Evolutionary conservation across 164 flowering plant species (phyloP), one percentile per base, ranked within the genome.

Genomic region (Vitis amurensis): DNA sequence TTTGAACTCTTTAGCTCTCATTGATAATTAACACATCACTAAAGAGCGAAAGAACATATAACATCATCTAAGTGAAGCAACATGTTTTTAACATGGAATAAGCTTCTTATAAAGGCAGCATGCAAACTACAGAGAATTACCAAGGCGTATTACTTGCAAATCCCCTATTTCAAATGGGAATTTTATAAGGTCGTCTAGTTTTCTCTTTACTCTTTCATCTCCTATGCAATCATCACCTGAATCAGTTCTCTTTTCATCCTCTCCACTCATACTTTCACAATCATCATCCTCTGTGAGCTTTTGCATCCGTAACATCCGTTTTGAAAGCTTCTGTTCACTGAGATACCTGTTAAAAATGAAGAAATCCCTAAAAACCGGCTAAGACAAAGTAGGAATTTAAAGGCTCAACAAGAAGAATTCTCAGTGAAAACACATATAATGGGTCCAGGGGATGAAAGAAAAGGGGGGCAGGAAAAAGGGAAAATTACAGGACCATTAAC

Each of bases 261-360:
- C 86, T 67, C 68, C 88, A 76, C 83, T 81, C 49, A 70, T 65
- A 73, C 73, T 74, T 68, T 66, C 84, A 72, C 65, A 70, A 51
- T 71, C 79, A 75, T 83, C 85, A 67, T 64, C 72, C 13, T 23
- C 48, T 59, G 56, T 64, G 19, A 76, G 78, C 67, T 81, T 75
- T 78, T 81, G 97, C 77, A 83, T 66, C 71, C 59, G 75, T 19
- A 78, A 52, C 95, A 92, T 92, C 78, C 70, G 78, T n/a, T 71
- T 68, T 56, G 97, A 93, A 77, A 92, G 89, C 82, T 79, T 87
- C 69, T 84, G 89, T 73, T 85, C 88, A 72, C 80, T 84, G 55
- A 92, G 84, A 78, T 89, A 92, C 83, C 97, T 92, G 78, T n/a
- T 52, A 51, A 71, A 67, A 76, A 64, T 7, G 17, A 72, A 64